Percentiles rank a stretch among this genome's conserved stretches.
phyloP scores from a whole-genome alignment of 176 grass and related monocot genomes.

The Phoenix roebelenii region DNA sequence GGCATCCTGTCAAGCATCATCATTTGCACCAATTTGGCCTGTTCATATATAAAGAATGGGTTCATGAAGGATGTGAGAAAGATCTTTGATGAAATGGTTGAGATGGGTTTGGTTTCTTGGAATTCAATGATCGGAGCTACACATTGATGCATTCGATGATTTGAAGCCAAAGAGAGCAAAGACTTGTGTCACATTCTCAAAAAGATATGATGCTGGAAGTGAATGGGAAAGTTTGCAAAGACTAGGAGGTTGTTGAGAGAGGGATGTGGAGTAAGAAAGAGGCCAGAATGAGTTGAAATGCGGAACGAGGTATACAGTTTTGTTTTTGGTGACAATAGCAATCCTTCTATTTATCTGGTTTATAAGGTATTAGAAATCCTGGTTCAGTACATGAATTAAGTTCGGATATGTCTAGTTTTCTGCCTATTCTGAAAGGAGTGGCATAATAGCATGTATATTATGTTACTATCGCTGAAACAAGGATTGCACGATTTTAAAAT shows the following conservation, averaged over 20 bases:
- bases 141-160: slow-evolving; percentile 64
- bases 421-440: neutral
- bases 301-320: slow-evolving; percentile 31
- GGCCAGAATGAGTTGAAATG: slow-evolving; percentile 36
- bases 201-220: slow-evolving; percentile 39
- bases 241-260: slow-evolving; percentile 33
- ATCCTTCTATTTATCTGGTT: slow-evolving; percentile 26
- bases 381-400: slow-evolving; percentile 35
- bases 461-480: too few relatives aligned
- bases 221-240: slow-evolving; percentile 44
- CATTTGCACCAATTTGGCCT: slow-evolving; percentile 5
- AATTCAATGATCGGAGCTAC: slow-evolving; percentile 64
- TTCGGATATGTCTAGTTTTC: slow-evolving; percentile 1
- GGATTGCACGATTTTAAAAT: too few relatives aligned
- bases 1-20: slow-evolving; percentile 4
- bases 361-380: slow-evolving; percentile 32
- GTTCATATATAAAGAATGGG: slow-evolving; percentile 39
- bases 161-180: slow-evolving; percentile 30
- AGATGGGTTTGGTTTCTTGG: slow-evolving; percentile 40
- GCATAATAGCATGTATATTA: too few relatives aligned
- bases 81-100: slow-evolving; percentile 26
- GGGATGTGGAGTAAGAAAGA: slow-evolving; percentile 33
- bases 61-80: slow-evolving; percentile 23
- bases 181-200: slow-evolving; percentile 40
- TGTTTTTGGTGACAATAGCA: slow-evolving; percentile 33